Evolutionary conservation across 202 grass and related monocot genomes (phyloP).

Genomic region (Zizania palustris): DNA sequence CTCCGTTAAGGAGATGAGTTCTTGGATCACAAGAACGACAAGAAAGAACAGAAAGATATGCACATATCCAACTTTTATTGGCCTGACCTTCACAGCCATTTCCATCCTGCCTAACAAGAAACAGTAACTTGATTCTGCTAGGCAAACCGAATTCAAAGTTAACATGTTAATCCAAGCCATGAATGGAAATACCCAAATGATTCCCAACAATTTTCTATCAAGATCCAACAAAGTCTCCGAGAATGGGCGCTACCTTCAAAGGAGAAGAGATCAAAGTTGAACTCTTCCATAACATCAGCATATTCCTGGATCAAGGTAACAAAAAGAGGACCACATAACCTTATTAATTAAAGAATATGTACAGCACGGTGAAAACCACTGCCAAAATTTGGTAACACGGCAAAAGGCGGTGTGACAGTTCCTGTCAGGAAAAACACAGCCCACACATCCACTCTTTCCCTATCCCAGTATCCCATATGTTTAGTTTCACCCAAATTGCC

Average conservation of each 20-base stretch:
- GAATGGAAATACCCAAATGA: neutral
- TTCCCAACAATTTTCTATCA: too few species aligned
- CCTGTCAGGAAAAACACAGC: conserved; percentile 55
- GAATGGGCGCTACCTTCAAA: neutral
- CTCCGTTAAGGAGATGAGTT: neutral
- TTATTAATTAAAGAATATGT: conserved; percentile 37
- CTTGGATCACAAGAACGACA: neutral
- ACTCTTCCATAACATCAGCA: neutral
- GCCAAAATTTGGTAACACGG: conserved; percentile 48
- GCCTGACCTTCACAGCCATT: neutral
- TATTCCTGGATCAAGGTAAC: neutral
- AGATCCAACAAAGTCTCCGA: neutral
- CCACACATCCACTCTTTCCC: conserved; percentile 37
- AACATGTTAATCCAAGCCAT: neutral
- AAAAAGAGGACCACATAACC: neutral
- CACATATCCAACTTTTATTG: neutral
- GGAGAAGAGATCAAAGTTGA: neutral
- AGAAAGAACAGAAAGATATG: neutral
- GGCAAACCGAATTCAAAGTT: neutral
- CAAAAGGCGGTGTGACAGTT: conserved; percentile 52
- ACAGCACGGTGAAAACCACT: conserved; percentile 30
- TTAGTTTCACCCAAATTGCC: conserved; percentile 32
- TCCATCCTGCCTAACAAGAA: neutral
- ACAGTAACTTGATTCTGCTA: neutral
- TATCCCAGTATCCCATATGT: conserved; percentile 15